phyloP scores from a whole-genome alignment of 768 basidiomycete genomes.

The Rhizopogon vesiculosus region DNA sequence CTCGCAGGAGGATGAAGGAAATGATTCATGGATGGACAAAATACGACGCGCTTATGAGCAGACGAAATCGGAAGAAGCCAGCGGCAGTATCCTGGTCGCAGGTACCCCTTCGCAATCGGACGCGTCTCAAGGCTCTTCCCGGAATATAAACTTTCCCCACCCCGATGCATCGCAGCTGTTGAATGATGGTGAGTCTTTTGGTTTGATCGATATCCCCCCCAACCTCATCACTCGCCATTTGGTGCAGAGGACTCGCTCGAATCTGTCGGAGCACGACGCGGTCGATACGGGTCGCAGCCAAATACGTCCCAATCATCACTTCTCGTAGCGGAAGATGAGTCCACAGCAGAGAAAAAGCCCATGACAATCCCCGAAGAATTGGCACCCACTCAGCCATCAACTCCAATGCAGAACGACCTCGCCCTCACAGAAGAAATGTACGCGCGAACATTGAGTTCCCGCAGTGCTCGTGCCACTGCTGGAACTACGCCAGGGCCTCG shows the following conservation, averaged over 20 bases:
- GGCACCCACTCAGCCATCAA: not conserved
- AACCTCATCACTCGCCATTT: not conserved
- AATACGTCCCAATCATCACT: not conserved
- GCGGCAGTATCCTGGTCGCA: slow-evolving; percentile 37
- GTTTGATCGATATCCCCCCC: not conserved
- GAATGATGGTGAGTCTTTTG: not conserved
- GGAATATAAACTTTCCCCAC: slow-evolving; percentile 26
- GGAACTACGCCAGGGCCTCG: not conserved
- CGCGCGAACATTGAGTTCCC: not conserved
- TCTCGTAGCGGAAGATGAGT: not conserved
- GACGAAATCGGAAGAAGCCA: slow-evolving; percentile 10
- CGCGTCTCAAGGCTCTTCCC: slow-evolving; percentile 16
- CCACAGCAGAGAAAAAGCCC: not conserved
- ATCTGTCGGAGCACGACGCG: not conserved
- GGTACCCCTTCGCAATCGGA: slow-evolving; percentile 47
- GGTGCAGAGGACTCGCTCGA: not conserved
- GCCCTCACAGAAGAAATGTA: not conserved
- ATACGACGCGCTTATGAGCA: not conserved
- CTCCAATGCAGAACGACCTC: not conserved
- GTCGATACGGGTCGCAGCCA: not conserved
- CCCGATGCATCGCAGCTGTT: not conserved
- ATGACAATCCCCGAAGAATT: not conserved
- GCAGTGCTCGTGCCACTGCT: not conserved
- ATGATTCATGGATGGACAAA: slow-evolving; percentile 1
- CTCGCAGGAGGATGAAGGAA: slow-evolving; percentile 1